Base-by-base conservation (phyloP, 164 flowering plant species). In the Nymphaea thermarum region DNA sequence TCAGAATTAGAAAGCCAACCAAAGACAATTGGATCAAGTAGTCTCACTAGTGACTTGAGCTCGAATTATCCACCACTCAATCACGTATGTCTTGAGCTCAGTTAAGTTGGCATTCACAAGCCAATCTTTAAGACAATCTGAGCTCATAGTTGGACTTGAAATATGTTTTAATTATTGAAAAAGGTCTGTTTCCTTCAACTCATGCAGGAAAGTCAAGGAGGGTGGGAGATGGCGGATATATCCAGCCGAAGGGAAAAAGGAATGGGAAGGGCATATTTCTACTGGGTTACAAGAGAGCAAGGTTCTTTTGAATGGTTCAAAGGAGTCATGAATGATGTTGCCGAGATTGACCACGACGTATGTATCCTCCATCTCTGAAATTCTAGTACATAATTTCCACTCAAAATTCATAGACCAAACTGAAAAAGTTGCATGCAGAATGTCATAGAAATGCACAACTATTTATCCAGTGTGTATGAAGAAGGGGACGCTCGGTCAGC, bases 401-500 rank as follows among this genome's bases (percentile, higher is more conserved):
- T 25, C 36, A 25, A 2, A 47, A 2, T 47, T 7, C 55, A 6
- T 12, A 3, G 55, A 6, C 3, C 63, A 53, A 43, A 67, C 18
- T 69, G n/a, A 14, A 53, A 55, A 42, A 55, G 43, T n/a, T 65
- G 43, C 16, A 70, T 77, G 70, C 85, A 93, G 98, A 36, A 86
- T 60, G 66, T 88, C 14, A 90, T 94, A 71, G 97, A 91, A 74
- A 88, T 94, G 97, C 97, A 94, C 75, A 90, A 90, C 77, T 90
- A 89, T 81, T 78, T 94, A 80, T 91, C 96, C 25, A 88, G 96
- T 66, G 93, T 94, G 43, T 86, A 91, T 67, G 99, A 87, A 79
- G 97, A 89, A 88, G 96, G 99, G 43, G 99, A 91, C 76, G 99
- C 90, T 7, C 74, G 97, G 69, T 94, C 99, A 43, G 99, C 96